Evolutionary conservation across 2,329 filamentous ascomycete genomes (phyloP).

Genomic region (Aspergillus carbonarius): DNA sequence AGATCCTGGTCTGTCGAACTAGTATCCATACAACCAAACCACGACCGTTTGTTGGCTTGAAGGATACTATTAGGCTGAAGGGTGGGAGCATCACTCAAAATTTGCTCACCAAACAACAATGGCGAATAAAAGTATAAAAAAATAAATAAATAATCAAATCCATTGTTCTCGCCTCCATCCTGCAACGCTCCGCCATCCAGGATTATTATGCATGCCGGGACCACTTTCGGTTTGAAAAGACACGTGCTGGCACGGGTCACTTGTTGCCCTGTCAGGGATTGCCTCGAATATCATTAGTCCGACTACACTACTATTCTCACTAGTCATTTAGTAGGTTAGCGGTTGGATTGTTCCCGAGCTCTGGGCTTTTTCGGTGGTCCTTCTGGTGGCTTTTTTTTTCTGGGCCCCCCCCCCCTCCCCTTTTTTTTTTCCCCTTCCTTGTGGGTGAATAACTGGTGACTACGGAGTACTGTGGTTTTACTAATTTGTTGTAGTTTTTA

Average conservation of each 20-base stretch:
- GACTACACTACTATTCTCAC: no score
- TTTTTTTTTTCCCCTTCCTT: background rate
- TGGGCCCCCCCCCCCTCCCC: background rate
- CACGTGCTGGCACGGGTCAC: slow-evolving; percentile 17
- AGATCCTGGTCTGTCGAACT: background rate
- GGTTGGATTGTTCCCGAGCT: background rate
- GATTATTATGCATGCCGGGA: slow-evolving; percentile 1
- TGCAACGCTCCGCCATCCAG: background rate
- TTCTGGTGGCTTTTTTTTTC: background rate
- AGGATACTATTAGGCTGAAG: background rate
- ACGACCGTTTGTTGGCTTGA: background rate
- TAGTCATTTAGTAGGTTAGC: background rate
- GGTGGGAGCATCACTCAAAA: no score
- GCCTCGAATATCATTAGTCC: background rate
- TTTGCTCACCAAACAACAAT: background rate
- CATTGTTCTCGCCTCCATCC: background rate
- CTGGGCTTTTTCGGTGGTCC: background rate
- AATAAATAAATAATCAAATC: background rate
- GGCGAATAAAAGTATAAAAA: background rate
- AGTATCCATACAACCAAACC: background rate
- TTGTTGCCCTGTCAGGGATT: slow-evolving; percentile 9
- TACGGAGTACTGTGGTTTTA: no score
- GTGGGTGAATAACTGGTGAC: no score
- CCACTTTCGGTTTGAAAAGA: background rate
- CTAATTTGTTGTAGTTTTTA: no score